Evolutionary conservation across 768 basidiomycete species (phyloP).

Genomic region (Glaciozyma antarctica): DNA sequence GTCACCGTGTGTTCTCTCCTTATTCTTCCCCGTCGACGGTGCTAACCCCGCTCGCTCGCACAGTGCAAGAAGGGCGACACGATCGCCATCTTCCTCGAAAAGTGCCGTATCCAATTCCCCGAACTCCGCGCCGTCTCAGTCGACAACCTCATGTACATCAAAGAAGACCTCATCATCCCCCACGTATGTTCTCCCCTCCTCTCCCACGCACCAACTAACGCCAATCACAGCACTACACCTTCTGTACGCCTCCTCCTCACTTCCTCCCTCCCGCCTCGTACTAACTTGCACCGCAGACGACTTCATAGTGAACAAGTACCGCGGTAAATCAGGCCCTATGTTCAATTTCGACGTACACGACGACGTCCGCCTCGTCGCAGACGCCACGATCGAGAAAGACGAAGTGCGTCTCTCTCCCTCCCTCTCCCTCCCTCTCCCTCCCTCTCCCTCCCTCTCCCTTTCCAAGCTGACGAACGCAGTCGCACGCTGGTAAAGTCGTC

Average conservation of each 20-base stretch:
- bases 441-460: neutral
- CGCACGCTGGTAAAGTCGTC: conserved; percentile 94
- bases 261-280: neutral
- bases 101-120: conserved; percentile 83
- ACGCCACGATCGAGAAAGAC: conserved; percentile 93
- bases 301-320: conserved; percentile 95
- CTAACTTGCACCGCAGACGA: conserved; percentile 14
- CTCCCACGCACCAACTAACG: conserved; percentile 2
- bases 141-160: conserved; percentile 95
- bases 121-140: conserved; percentile 81
- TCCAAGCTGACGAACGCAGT: conserved; percentile 27
- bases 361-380: conserved; percentile 84
- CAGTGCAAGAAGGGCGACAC: conserved; percentile 97
- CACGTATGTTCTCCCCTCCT: conserved; percentile 51
- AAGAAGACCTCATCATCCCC: conserved; percentile 97
- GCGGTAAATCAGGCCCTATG: conserved; percentile 93
- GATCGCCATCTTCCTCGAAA: conserved; percentile 76
- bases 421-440: neutral
- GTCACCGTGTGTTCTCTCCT: conserved; percentile 52
- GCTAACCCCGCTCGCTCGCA: neutral
- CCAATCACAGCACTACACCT: conserved; percentile 74
- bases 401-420: conserved; percentile 49
- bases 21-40: neutral
- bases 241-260: conserved; percentile 64
- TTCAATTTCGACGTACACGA: conserved; percentile 99